Percentiles rank a stretch among this genome's conserved stretches.
Conservation (phyloP, 2,329 filamentous ascomycete genomes). For the Colletotrichum tropicicola region DNA sequence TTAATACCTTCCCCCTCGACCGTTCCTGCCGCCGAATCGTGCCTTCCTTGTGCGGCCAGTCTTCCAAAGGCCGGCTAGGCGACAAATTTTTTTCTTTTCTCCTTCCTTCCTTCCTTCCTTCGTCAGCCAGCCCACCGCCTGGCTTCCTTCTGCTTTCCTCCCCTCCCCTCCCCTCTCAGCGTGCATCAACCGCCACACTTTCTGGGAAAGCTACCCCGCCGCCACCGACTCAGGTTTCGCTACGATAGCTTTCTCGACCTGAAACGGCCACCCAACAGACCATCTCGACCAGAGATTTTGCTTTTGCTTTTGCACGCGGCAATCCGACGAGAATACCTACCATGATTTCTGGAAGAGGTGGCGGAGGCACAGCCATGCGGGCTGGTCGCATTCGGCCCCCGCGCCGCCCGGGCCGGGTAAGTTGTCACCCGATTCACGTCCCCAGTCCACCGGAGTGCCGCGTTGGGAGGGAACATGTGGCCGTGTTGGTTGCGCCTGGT, state of each 20-base stretch:
- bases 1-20: background rate
- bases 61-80: background rate
- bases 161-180: background rate
- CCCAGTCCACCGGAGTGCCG: background rate
- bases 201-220: constrained; percentile 27
- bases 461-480: constrained; percentile 5
- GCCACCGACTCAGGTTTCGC: constrained; percentile 19
- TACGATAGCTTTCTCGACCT: constrained; percentile 23
- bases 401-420: constrained; percentile 52
- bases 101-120: background rate
- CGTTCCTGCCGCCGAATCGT: background rate
- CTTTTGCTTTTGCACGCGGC: background rate
- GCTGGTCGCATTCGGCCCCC: constrained; percentile 52
- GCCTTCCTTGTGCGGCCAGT: background rate
- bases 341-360: constrained; percentile 61
- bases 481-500: background rate
- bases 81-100: background rate
- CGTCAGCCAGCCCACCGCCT: background rate
- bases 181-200: constrained; percentile 2
- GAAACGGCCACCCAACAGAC: constrained; percentile 5
- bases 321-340: background rate
- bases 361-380: constrained; percentile 44
- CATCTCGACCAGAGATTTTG: background rate
- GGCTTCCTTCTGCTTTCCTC: background rate
- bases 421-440: constrained; percentile 26